phyloP scores from a whole-genome alignment of 768 basidiomycete genomes.

The Zangia roseola region DNA sequence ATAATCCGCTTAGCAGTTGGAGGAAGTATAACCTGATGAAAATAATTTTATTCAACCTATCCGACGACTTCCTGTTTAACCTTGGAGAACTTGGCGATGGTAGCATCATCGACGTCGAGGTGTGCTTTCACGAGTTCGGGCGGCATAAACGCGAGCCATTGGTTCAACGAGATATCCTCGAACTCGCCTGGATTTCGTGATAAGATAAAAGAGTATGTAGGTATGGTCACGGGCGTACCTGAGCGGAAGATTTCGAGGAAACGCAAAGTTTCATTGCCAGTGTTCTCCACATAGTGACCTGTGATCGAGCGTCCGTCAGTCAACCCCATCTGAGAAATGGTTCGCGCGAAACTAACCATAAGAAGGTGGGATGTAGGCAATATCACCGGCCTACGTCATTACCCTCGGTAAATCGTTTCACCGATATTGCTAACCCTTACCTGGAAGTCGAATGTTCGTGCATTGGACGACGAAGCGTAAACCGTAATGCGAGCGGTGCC shows the following conservation, averaged over 20 bases:
- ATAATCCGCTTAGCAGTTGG: not conserved
- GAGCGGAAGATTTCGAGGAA: slow-evolving; percentile 65
- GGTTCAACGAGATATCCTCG: slow-evolving; percentile 56
- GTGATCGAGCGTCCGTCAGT: not conserved
- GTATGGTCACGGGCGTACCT: slow-evolving; percentile 27
- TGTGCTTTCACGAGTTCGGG: slow-evolving; percentile 60
- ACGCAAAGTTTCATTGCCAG: slow-evolving; percentile 53
- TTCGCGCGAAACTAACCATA: slow-evolving; percentile 15
- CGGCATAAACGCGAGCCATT: slow-evolving; percentile 65
- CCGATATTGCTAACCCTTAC: slow-evolving; percentile 9
- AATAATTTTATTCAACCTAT: slow-evolving; percentile 2
- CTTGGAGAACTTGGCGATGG: slow-evolving; percentile 48
- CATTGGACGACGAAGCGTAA: slow-evolving; percentile 40
- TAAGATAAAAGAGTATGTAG: not conserved
- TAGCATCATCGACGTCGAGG: slow-evolving; percentile 51
- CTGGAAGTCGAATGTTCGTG: slow-evolving; percentile 47
- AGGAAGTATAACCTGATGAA: not conserved
- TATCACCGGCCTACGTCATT: slow-evolving; percentile 30
- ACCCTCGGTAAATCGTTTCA: not conserved
- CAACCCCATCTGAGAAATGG: not conserved
- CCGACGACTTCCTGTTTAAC: slow-evolving; percentile 52
- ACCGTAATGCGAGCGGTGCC: slow-evolving; percentile 43
- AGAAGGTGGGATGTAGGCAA: slow-evolving; percentile 25
- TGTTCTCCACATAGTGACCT: slow-evolving; percentile 72
- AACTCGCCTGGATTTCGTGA: slow-evolving; percentile 37